These are phyloP conservation scores for Coemansia sp. DNA, from an alignment of 192 early-diverging fungal species.

Conservation along the genomic window DNA sequence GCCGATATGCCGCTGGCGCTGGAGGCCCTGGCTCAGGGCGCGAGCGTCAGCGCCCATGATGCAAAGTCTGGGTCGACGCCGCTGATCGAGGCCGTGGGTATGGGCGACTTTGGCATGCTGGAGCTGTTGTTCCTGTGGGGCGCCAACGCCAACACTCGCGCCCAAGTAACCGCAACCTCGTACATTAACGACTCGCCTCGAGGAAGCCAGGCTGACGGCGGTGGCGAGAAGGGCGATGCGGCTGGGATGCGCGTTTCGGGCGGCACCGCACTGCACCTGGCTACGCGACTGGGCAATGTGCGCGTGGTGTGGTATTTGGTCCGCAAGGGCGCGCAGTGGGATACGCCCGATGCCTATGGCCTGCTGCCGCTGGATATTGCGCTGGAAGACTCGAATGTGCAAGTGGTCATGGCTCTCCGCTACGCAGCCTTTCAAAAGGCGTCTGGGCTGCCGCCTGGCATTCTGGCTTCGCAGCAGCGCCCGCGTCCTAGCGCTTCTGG, in stretches of 20 bases:
- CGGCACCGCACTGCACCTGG: slow-evolving; percentile 74
- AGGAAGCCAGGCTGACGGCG: background rate
- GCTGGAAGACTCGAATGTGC: slow-evolving; percentile 51
- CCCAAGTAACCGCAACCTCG: slow-evolving; percentile 54
- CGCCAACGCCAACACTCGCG: slow-evolving; percentile 66
- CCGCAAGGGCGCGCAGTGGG: slow-evolving; percentile 73
- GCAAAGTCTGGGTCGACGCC: slow-evolving; percentile 61
- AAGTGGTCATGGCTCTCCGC: slow-evolving; percentile 56
- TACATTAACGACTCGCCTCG: slow-evolving; percentile 36
- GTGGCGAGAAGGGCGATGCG: background rate
- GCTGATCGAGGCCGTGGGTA: slow-evolving; percentile 68
- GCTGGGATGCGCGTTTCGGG: slow-evolving; percentile 37
- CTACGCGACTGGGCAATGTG: slow-evolving; percentile 71
- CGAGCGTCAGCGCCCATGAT: slow-evolving; percentile 71
- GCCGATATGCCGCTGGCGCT: slow-evolving; percentile 64
- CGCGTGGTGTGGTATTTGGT: slow-evolving; percentile 70
- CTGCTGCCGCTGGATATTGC: slow-evolving; percentile 57
- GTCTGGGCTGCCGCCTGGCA: slow-evolving; percentile 45
- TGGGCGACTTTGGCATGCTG: slow-evolving; percentile 67
- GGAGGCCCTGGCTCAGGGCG: slow-evolving; percentile 70
- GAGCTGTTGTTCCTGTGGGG: slow-evolving; percentile 87
- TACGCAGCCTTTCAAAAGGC: slow-evolving; percentile 56
- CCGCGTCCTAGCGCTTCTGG: background rate
- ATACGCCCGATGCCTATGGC: slow-evolving; percentile 70
- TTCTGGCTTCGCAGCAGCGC: slow-evolving; percentile 25